Evolutionary conservation across 257 asterid genomes (phyloP), one percentile per base, ranked within the genome.

Genomic region (Avicennia marina): DNA sequence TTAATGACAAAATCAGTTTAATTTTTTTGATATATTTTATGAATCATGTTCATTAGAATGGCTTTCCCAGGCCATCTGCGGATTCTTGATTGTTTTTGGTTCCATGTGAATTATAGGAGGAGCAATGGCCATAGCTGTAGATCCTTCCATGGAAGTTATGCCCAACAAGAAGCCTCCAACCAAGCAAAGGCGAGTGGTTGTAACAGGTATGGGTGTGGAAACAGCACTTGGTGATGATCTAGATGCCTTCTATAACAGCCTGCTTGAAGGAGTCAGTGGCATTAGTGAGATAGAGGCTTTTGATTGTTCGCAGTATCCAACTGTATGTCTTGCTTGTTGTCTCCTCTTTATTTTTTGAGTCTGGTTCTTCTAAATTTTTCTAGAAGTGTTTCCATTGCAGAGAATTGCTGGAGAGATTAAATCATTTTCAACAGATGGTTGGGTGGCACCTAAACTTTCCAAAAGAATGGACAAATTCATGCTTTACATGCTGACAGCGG

Each of bases 351-450:
- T 63, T 31, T 24, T 62, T 55, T 22, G 39, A 60, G 55, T 56
- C 49, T 54, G 6, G 44, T 56, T 47, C 22, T 47, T 70, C 64
- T 47, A 25, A 44, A 50, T 70, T 68, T 69, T 39, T 47, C 67
- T 52, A 40, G 56, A n/a, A 41, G 51, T 62, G 60, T 56, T 68
- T 66, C 43, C 51, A 70, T 65, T 49, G 42, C 81, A 90, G 98
- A 82, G 86, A 78, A 90, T 90, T 64, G 98, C 96, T 70, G 98
- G 98, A 69, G 98, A 90, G 79, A 90, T 90, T 67, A 90, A 90
- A 79, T 77, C 94, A 31, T 90, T 67, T 79, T 66, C 95, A 10
- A 85, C 98, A 19, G 96, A 87, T 55, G 98, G 98, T 40, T 87
- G 78, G 95, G 89, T 90, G 72, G 81, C 95, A 42, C 98, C 98